Percentiles rank a stretch among this genome's conserved stretches.
These are phyloP conservation scores for Akanthomyces muscarius DNA, from an alignment of 2,329 filamentous ascomycete species.

Conservation along the genomic window DNA sequence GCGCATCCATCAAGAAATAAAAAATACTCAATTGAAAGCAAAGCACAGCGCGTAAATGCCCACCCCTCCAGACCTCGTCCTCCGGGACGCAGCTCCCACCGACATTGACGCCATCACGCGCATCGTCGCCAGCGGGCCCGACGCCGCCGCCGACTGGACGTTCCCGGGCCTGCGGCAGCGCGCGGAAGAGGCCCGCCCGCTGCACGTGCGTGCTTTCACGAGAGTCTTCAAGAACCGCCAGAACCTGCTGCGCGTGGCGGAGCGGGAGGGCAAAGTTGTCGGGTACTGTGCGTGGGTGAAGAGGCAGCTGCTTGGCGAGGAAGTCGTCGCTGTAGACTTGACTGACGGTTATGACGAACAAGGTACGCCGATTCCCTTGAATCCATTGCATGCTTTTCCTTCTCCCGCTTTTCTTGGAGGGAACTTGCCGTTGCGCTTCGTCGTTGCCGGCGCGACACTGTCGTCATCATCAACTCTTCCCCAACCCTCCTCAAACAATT, in stretches of 20 bases:
- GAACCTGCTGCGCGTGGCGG: not conserved
- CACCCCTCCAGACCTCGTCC: not conserved
- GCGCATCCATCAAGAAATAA: too few relatives aligned
- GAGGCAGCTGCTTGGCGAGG: not conserved
- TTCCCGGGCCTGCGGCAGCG: not conserved
- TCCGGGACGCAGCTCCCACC: not conserved
- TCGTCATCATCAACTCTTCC: not conserved
- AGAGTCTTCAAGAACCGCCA: not conserved
- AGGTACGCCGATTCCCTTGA: not conserved
- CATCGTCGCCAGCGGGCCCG: not conserved
- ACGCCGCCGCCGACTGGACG: not conserved
- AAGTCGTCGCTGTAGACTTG: not conserved
- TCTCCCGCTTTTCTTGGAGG: too few relatives aligned
- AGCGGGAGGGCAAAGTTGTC: not conserved
- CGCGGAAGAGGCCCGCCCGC: not conserved
- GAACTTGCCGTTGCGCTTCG: too few relatives aligned
- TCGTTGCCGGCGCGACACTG: too few relatives aligned
- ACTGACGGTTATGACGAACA: not conserved
- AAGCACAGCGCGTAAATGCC: not conserved
- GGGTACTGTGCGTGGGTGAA: not conserved
- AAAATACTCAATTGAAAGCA: not conserved
- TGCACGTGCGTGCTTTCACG: not conserved
- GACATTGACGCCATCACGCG: not conserved
- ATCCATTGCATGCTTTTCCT: too few relatives aligned
- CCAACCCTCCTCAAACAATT: not conserved